phyloP scores from a whole-genome alignment of 768 basidiomycete species.

The Myochromella boudieri region DNA sequence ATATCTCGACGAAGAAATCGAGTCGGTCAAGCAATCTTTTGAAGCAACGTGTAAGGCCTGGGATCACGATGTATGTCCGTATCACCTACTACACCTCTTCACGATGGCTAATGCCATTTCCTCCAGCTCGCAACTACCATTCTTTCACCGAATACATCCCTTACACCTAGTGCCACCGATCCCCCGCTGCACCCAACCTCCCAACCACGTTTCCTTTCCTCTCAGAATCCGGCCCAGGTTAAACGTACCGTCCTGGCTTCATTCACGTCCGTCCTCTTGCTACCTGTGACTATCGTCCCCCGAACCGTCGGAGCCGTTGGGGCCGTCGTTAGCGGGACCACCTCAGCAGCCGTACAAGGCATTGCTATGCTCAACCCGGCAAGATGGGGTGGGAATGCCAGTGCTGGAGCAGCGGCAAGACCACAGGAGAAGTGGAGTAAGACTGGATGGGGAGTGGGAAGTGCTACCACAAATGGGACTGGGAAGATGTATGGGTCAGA shows the following conservation, averaged over 20 bases:
- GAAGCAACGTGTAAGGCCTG: slow-evolving; percentile 76
- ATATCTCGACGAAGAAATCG: slow-evolving; percentile 92
- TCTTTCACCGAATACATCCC: background rate
- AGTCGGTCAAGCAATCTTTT: slow-evolving; percentile 71
- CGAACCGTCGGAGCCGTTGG: slow-evolving; percentile 71
- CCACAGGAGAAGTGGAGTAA: slow-evolving; percentile 13
- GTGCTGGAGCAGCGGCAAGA: background rate
- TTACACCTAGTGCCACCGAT: background rate
- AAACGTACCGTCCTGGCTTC: slow-evolving; percentile 93
- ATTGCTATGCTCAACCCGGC: slow-evolving; percentile 90
- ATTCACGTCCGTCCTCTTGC: slow-evolving; percentile 83
- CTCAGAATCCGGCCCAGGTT: slow-evolving; percentile 86
- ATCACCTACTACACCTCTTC: slow-evolving; percentile 6
- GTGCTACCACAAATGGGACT: slow-evolving; percentile 14
- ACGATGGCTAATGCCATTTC: slow-evolving; percentile 12
- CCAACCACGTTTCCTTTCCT: slow-evolving; percentile 68
- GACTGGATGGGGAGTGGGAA: slow-evolving; percentile 21
- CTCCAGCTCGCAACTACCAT: slow-evolving; percentile 4
- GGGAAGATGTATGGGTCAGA: slow-evolving; percentile 26
- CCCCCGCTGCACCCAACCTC: slow-evolving; percentile 9
- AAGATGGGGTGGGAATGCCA: slow-evolving; percentile 63
- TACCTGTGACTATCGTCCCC: slow-evolving; percentile 97
- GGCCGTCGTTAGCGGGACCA: slow-evolving; percentile 67
- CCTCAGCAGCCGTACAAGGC: slow-evolving; percentile 78
- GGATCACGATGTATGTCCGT: slow-evolving; percentile 67